Conservation (phyloP, 495 filamentous ascomycete species). For the Penicillium paxilli region DNA sequence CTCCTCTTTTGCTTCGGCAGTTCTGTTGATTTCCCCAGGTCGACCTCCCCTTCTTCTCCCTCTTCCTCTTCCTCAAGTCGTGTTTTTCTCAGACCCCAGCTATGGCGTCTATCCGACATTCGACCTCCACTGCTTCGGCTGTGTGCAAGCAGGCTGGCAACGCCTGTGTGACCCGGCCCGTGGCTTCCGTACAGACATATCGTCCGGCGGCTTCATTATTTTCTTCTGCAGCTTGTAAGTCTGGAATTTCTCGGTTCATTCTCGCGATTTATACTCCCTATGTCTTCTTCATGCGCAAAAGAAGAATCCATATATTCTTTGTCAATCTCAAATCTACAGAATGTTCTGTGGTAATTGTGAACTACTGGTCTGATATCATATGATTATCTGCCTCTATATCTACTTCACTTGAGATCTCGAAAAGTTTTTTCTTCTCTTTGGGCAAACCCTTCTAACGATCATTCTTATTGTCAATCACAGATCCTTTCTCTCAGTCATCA, state of each 20-base stretch:
- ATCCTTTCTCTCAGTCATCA: not conserved
- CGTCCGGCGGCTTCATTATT: conserved; percentile 36
- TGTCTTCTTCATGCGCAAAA: not conserved
- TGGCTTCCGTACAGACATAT: conserved; percentile 35
- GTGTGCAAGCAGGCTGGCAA: conserved; percentile 37
- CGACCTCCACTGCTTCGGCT: conserved; percentile 32
- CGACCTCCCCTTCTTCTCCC: conserved; percentile 10
- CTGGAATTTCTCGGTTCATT: not conserved
- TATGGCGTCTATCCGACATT: conserved; percentile 42
- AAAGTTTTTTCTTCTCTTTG: no score
- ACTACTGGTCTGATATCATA: not conserved
- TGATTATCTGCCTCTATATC: not conserved
- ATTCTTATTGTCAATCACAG: not conserved
- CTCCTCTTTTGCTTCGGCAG: conserved; percentile 1
- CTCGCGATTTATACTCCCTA: not conserved
- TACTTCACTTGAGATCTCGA: not conserved
- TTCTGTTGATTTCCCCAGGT: conserved; percentile 2
- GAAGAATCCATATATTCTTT: not conserved
- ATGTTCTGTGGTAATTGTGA: not conserved
- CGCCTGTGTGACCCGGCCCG: conserved; percentile 29
- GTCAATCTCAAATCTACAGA: not conserved
- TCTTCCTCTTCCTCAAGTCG: no score
- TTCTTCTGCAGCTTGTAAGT: conserved; percentile 36
- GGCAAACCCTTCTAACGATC: not conserved
- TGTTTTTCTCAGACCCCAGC: conserved; percentile 1